A percentile compares a stretch with the other conserved stretches of the same genome.
phyloP scores from a whole-genome alignment of 768 basidiomycete genomes.

The Boletus huronensis region DNA sequence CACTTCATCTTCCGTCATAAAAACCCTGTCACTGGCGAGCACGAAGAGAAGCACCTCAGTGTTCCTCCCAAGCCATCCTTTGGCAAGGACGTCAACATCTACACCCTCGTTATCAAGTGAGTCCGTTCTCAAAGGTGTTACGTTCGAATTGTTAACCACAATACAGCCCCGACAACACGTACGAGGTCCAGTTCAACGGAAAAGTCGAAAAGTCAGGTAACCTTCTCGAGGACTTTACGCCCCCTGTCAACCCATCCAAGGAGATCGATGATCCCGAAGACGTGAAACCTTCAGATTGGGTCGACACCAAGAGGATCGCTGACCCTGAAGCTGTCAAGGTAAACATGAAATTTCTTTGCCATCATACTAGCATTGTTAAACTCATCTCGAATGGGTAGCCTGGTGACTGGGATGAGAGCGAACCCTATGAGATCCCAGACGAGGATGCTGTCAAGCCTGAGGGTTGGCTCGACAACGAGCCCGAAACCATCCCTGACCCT shows the following conservation, averaged over 20 bases:
- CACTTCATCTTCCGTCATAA: conserved; percentile 99
- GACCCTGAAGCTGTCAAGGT: conserved; percentile 86
- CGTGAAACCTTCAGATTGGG: conserved; percentile 89
- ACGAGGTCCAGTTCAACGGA: conserved; percentile 87
- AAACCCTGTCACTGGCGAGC: conserved; percentile 88
- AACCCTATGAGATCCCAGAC: conserved; percentile 88
- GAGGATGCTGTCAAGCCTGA: conserved; percentile 86
- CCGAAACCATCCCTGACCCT: conserved; percentile 78
- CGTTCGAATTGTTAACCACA: conserved; percentile 2
- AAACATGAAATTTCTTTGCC: not conserved
- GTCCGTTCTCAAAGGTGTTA: conserved; percentile 29
- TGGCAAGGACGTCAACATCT: conserved; percentile 88
- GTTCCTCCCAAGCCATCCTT: conserved; percentile 79
- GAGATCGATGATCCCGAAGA: conserved; percentile 95
- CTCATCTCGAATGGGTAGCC: conserved; percentile 46
- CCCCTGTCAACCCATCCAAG: conserved; percentile 85
- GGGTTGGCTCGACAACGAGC: conserved; percentile 94
- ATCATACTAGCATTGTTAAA: not conserved
- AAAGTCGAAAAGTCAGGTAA: conserved; percentile 73
- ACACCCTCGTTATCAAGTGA: conserved; percentile 90
- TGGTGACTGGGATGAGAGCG: conserved; percentile 97
- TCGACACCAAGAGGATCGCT: conserved; percentile 80
- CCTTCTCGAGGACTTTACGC: conserved; percentile 91
- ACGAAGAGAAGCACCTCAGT: conserved; percentile 95
- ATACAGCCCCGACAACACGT: conserved; percentile 86